Conservation (phyloP, 2,329 filamentous ascomycete species). For the Penicillium sp. region DNA sequence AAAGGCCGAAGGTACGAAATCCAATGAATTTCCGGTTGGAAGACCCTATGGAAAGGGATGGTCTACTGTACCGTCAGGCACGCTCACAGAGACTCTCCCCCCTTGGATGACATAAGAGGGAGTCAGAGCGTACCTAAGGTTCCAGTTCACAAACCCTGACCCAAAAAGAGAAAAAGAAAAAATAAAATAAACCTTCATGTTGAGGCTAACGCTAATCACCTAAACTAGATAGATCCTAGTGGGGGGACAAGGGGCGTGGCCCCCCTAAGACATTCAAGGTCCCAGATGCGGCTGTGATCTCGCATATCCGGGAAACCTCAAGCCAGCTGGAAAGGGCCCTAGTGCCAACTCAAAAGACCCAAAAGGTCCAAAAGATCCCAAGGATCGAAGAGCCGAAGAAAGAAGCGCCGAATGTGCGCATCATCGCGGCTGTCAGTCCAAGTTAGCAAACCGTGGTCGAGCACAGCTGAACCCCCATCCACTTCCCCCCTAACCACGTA, state of each 20-base stretch:
- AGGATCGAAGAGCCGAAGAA: neutral
- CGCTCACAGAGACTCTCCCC: neutral
- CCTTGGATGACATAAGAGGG: neutral
- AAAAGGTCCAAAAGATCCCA: neutral
- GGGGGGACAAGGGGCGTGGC: neutral
- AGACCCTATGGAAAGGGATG: neutral
- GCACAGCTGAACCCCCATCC: conserved; percentile 20
- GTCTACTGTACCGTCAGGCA: neutral
- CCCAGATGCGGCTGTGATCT: conserved; percentile 23
- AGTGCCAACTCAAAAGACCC: conserved; percentile 5
- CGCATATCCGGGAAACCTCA: conserved; percentile 20
- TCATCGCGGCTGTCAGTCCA: conserved; percentile 29
- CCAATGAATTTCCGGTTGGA: neutral
- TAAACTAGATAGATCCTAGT: neutral
- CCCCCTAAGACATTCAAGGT: neutral
- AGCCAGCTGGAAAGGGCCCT: neutral
- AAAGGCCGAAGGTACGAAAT: neutral
- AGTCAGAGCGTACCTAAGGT: neutral
- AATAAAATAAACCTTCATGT: neutral
- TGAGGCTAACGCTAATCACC: neutral
- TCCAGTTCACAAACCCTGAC: neutral
- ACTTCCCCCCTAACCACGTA: conserved; percentile 11
- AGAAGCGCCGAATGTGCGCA: conserved; percentile 29
- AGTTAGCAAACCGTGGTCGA: conserved; percentile 32
- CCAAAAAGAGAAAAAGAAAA: neutral